Conservation (phyloP, 23 red algal species). For the Gracilaria domingensis region DNA sequence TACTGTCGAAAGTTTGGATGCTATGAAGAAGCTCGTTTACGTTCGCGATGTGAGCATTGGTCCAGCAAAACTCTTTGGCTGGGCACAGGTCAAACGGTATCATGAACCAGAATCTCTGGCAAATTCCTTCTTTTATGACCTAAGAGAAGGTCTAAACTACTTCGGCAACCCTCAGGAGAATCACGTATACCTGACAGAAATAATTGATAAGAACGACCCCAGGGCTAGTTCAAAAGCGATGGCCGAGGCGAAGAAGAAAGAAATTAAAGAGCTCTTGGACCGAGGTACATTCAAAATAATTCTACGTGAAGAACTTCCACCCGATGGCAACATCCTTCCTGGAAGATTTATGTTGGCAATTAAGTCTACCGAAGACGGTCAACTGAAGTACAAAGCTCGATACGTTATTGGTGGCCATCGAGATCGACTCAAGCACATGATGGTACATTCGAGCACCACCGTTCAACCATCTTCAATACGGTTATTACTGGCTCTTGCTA, state of each 20-base stretch:
- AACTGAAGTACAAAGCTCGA: conserved; percentile 30
- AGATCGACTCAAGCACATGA: conserved; percentile 31
- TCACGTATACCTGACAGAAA: conserved; percentile 28
- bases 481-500: background rate
- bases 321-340: conserved; percentile 51
- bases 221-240: conserved; percentile 14
- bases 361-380: conserved; percentile 47
- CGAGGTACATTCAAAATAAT: conserved; percentile 41
- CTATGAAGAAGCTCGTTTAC: conserved; percentile 41
- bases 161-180: background rate
- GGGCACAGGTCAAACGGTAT: conserved; percentile 59
- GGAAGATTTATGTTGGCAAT: conserved; percentile 21
- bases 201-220: conserved; percentile 18
- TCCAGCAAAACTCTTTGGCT: conserved; percentile 10
- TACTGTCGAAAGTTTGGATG: background rate
- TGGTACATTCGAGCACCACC: conserved; percentile 1
- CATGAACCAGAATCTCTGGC: conserved; percentile 2
- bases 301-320: conserved; percentile 31
- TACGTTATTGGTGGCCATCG: conserved; percentile 52
- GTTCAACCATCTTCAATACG: conserved; percentile 6
- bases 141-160: background rate
- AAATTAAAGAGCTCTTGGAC: conserved; percentile 27
- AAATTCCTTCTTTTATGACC: conserved; percentile 33
- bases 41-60: conserved; percentile 27
- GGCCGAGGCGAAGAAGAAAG: background rate